Evolutionary conservation across 2,329 filamentous ascomycete genomes (phyloP), one percentile per base, ranked within the genome.

Genomic region (Talaromyces islandicus): DNA sequence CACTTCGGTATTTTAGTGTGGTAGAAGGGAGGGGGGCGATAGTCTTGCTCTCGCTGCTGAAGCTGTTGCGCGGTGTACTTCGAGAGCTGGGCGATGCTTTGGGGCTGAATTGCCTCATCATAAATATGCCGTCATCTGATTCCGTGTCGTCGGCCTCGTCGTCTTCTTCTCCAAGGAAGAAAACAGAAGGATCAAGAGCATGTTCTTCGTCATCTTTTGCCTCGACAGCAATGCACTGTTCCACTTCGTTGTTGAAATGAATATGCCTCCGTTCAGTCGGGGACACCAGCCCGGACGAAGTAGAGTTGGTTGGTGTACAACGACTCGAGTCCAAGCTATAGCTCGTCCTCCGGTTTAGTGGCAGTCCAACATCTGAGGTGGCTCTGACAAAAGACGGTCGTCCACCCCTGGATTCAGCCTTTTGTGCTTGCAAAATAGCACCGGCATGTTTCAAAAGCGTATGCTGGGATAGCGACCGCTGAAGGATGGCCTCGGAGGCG

Each of bases 181-280:
- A 62, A 4, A 51, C 1, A 75, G 75, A 65, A 75, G 57, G 76
- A 35, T 78, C 74, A 41, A 66, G 71, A 43, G 75, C 73, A 24
- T 67, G 67, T 29, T 89, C 86, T 54, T 92, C 88, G 25, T 88
- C 88, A 64, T 90, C 86, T 76, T 95, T 95, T 67, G 86, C 83
- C 35, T 97, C 92, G 32, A 99, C 85, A 7, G 94, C 94, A 65
- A 97, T 97, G 72, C 92, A 97, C 72, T 97, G 93, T 72, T 92
- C 88, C 2, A 99, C 94, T 76, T 93, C 90, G 70, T 97, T 90
- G 71, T 97, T 94, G 74, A 99, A 99, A 70, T 96, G 91, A 65
- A 99, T 97, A 72, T 96, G 93, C 62, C 88, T 92, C 69, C 86
- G 84, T 75, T 78, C 85, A 76, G 61, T 80, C 5, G 85, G 84